These are phyloP conservation scores for Saccharomyces hybrid DNA, from an alignment of 1,139 yeast species.

Conservation along the genomic window DNA sequence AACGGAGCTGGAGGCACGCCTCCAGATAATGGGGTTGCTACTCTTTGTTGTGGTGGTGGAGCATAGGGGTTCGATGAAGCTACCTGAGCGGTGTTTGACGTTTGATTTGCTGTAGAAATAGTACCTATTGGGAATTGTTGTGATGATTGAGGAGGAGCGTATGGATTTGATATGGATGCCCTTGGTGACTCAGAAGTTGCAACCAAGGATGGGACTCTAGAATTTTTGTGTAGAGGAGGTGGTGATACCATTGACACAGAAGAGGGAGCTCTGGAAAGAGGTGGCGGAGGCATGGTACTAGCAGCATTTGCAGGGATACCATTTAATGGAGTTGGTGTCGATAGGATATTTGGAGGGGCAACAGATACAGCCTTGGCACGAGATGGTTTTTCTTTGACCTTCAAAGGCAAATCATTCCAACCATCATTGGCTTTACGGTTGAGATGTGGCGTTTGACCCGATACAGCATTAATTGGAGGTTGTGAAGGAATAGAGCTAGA, in stretches of 20 bases:
- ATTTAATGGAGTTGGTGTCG: conserved; percentile 10
- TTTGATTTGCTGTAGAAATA: conserved; percentile 7
- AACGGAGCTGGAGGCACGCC: conserved; percentile 18
- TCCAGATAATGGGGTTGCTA: conserved; percentile 26
- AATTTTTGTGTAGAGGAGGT: conserved; percentile 17
- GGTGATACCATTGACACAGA: conserved; percentile 18
- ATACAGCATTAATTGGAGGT: conserved; percentile 17
- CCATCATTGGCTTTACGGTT: conserved; percentile 66
- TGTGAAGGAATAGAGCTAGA: conserved; percentile 5
- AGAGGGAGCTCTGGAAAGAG: conserved; percentile 20
- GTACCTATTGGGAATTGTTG: conserved; percentile 3
- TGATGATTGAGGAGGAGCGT: conserved; percentile 31
- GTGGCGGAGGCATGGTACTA: conserved; percentile 18
- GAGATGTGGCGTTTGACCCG: conserved; percentile 32
- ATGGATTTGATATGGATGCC: conserved; percentile 33
- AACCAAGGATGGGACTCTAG: conserved; percentile 14
- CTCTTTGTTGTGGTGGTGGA: conserved; percentile 11
- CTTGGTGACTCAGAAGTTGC: conserved; percentile 13
- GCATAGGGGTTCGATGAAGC: conserved; percentile 13
- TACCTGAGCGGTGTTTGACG: conserved; percentile 17
- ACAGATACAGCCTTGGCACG: conserved; percentile 35
- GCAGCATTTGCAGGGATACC: conserved; percentile 7
- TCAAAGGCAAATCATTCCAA: conserved; percentile 89
- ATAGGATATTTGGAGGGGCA: conserved; percentile 18
- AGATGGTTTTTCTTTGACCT: conserved; percentile 46